Evolutionary conservation across 78 protist genomes (phyloP).

Genomic region (Dictyostelium citrinum): DNA sequence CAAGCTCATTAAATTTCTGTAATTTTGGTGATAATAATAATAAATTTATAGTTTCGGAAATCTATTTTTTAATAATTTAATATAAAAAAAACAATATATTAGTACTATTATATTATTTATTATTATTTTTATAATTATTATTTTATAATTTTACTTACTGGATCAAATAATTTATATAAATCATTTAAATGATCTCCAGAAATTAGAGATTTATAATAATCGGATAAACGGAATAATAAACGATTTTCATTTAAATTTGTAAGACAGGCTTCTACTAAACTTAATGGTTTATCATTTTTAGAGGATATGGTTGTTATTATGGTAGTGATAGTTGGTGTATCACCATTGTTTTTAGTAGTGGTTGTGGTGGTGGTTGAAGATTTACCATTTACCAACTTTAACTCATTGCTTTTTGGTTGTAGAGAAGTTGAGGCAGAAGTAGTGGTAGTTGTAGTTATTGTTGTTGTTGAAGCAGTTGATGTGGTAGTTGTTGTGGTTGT

Average conservation of each 20-base stretch:
- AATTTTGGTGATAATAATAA: constrained; percentile 9
- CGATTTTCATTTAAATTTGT: not conserved
- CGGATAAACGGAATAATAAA: not conserved
- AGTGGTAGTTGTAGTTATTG: not conserved
- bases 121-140: not conserved
- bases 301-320: not conserved
- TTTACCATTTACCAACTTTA: not conserved
- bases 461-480: not conserved
- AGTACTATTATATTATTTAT: not conserved
- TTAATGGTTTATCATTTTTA: not conserved
- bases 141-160: not conserved
- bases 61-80: not conserved
- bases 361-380: not conserved
- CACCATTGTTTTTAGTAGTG: not conserved
- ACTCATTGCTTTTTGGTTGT: not conserved
- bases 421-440: not conserved
- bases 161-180: not conserved
- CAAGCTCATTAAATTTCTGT: not conserved
- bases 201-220: not conserved
- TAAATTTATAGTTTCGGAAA: constrained; percentile 21
- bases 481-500: not conserved
- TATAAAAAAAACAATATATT: not conserved
- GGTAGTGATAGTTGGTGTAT: not conserved
- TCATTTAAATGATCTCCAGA: constrained; percentile 2
- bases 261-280: not conserved